A percentile compares a stretch with the other conserved stretches of the same genome.
These are phyloP conservation scores for Ophiocordyceps camponoti-leonardi DNA, from an alignment of 2,329 filamentous ascomycete genomes.

Conservation along the genomic window DNA sequence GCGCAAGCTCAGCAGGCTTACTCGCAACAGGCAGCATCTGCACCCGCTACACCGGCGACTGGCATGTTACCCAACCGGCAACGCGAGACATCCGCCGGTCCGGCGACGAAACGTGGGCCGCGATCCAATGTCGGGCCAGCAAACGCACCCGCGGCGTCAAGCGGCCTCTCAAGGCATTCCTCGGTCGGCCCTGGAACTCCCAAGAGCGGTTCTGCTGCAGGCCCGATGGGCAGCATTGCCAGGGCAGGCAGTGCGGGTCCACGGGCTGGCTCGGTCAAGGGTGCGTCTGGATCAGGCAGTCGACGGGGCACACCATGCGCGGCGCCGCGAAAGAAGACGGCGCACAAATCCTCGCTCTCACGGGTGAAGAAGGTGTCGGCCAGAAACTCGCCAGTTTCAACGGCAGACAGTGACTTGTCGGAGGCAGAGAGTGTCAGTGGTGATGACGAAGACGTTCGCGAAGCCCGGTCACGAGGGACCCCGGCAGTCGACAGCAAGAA, in stretches of 20 bases:
- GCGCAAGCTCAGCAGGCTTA: slow-evolving; percentile 26
- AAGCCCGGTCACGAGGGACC: slow-evolving; percentile 14
- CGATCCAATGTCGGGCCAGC: slow-evolving; percentile 26
- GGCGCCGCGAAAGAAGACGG: slow-evolving; percentile 28
- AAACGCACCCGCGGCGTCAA: slow-evolving; percentile 32
- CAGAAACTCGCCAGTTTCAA: slow-evolving; percentile 45
- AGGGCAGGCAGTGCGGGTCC: slow-evolving; percentile 45
- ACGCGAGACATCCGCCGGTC: slow-evolving; percentile 41
- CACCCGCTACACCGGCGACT: slow-evolving; percentile 42
- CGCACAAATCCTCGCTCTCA: slow-evolving; percentile 42
- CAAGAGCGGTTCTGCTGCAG: slow-evolving; percentile 20
- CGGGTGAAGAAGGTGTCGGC: slow-evolving; percentile 40
- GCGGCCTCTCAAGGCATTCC: slow-evolving; percentile 42
- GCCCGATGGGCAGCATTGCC: slow-evolving; percentile 13
- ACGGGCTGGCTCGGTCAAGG: slow-evolving; percentile 30
- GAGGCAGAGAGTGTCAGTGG: slow-evolving; percentile 41
- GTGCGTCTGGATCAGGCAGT: slow-evolving; percentile 16
- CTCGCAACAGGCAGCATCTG: slow-evolving; percentile 29
- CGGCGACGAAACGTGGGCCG: slow-evolving; percentile 35
- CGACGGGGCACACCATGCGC: slow-evolving; percentile 32
- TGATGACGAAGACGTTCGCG: slow-evolving; percentile 28
- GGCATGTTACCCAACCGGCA: slow-evolving; percentile 41
- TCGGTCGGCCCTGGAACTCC: slow-evolving; percentile 47
- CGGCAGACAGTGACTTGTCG: slow-evolving; percentile 46
- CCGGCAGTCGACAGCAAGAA: slow-evolving; percentile 18